Base-by-base conservation (phyloP, 352 stramenopile genomes). In the Peronospora belbahrii region DNA sequence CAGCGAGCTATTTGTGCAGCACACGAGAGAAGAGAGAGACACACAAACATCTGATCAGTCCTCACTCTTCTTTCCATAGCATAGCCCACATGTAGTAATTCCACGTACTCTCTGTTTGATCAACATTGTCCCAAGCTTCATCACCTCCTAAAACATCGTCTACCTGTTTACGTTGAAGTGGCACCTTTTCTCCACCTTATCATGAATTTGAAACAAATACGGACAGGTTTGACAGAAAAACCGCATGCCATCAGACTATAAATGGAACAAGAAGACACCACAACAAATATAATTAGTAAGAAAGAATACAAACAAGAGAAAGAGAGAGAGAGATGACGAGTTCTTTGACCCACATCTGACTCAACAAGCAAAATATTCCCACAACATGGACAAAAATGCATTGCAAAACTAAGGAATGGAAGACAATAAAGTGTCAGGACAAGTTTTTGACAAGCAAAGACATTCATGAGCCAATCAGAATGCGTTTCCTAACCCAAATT, bases 81-180 rank as follows among this genome's bases (percentile, higher is more conserved):
- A 40, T 13, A n/a, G n/a, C n/a, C n/a, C n/a, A n/a, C 2, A n/a
- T 13, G 15, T 18, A 6, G n/a, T 13, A 19, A 3, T 8, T 38
- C n/a, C 27, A 69, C 74, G 47, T 59, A 93, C 81, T 83, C 62
- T 95, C 85, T 2, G 97, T 99, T 56, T 97, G 86, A 71, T 99
- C 94, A 28, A 98, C 96, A 67, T 99, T 98, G 58, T 98, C 91
- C 97, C 96, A 99, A 4, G 95, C 95, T 49, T 96, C 85, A 20
- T 94, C 91, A 20, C 96, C 97, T 34, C 97, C 96, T 18, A 99
- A 75, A 44, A 99, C 96, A 71, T 99, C 96, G 69, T 99, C 96
- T 19, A 99, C 95, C 55, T 97, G 85, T 70, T 99, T 99, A 46
- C 91, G 82, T 59, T 97, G 89, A 31, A 97, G 58, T 18, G 80